These are phyloP conservation scores for Hsuehochloa calcarea DNA, from an alignment of 176 grass and related monocot genomes.

Conservation along the genomic window DNA sequence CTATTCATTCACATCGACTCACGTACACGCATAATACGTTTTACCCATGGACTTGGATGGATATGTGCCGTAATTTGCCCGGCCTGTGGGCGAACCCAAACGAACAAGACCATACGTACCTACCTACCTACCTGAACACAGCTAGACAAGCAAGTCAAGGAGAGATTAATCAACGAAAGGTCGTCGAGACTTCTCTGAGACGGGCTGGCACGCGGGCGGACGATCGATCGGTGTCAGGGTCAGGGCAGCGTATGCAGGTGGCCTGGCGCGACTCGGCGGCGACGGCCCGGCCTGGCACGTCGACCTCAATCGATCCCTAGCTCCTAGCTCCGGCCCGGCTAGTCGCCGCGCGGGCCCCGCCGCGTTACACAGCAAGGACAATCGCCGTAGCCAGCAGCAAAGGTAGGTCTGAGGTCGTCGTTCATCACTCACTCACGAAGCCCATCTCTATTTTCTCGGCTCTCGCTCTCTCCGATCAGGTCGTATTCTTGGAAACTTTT, in stretches of 20 bases:
- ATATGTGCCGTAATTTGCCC: not conserved
- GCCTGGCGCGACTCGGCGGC: not conserved
- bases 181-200: conserved; percentile 10
- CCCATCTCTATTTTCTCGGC: not conserved
- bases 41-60: not conserved
- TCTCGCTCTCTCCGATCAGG: not conserved
- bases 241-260: not conserved
- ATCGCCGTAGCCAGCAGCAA: not conserved
- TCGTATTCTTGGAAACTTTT: not conserved
- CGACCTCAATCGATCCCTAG: not conserved
- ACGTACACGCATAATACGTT: not conserved
- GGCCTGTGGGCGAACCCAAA: not conserved
- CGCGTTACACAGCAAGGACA: not conserved
- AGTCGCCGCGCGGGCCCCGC: conserved; percentile 11
- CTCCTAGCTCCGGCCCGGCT: not conserved
- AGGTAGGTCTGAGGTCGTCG: conserved; percentile 31
- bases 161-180: conserved; percentile 16
- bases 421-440: not conserved
- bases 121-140: not conserved
- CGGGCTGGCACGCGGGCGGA: not conserved
- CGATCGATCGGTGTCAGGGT: not conserved
- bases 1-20: not conserved
- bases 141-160: not conserved
- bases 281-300: not conserved
- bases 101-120: not conserved